A percentile compares a stretch with the other conserved stretches of the same genome.
Evolutionary conservation across 2,329 filamentous ascomycete species (phyloP).

Genomic region (Stylonectria norvegica): DNA sequence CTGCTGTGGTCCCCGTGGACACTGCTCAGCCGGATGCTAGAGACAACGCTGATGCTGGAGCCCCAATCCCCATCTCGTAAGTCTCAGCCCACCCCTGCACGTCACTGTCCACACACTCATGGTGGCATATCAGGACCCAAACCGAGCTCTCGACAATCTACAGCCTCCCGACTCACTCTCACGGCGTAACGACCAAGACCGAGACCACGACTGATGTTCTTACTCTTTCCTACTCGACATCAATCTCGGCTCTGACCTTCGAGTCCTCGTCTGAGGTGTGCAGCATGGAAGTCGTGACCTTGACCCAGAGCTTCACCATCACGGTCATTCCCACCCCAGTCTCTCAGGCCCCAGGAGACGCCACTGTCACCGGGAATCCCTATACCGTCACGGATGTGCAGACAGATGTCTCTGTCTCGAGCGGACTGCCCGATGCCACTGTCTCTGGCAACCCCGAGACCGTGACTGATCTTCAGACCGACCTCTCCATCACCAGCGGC

Average conservation of each 20-base stretch:
- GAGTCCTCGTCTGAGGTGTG: slow-evolving; percentile 23
- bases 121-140: slow-evolving; percentile 30
- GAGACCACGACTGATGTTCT: slow-evolving; percentile 27
- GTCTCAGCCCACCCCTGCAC: slow-evolving; percentile 9
- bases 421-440: slow-evolving; percentile 31
- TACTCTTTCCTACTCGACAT: slow-evolving; percentile 25
- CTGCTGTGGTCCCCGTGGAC: not conserved
- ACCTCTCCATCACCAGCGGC: slow-evolving; percentile 19
- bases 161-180: slow-evolving; percentile 23
- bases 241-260: slow-evolving; percentile 24
- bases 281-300: slow-evolving; percentile 18
- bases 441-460: slow-evolving; percentile 32
- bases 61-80: slow-evolving; percentile 36
- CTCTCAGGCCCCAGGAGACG: slow-evolving; percentile 15
- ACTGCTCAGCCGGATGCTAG: not conserved
- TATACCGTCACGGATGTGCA: slow-evolving; percentile 25
- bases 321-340: slow-evolving; percentile 24
- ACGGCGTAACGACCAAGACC: slow-evolving; percentile 17
- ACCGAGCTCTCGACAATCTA: slow-evolving; percentile 34
- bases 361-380: slow-evolving; percentile 21
- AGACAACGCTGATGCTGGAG: slow-evolving; percentile 2
- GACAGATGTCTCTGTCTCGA: slow-evolving; percentile 28
- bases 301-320: slow-evolving; percentile 28
- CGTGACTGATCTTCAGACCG: slow-evolving; percentile 23
- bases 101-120: slow-evolving; percentile 7